phyloP scores from a whole-genome alignment of 208 protist species.

The Trypanosoma theileri region DNA sequence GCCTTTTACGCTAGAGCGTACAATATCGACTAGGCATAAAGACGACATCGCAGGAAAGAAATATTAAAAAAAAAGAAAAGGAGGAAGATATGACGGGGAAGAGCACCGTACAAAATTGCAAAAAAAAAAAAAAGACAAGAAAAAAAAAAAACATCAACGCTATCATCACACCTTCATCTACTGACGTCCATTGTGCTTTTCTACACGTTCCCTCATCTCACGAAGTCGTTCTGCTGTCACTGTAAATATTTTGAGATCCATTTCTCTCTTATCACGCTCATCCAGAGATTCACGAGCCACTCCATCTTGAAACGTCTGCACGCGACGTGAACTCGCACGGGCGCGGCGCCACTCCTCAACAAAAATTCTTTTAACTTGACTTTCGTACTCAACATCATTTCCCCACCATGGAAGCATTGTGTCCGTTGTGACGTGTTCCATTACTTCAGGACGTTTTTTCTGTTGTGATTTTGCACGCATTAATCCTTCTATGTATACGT shows the following conservation, averaged over 20 bases:
- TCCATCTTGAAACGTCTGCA: slow-evolving; percentile 73
- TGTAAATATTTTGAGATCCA: slow-evolving; percentile 88
- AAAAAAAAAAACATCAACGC: slow-evolving; percentile 13
- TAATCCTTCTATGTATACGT: slow-evolving; percentile 61
- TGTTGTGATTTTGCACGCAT: slow-evolving; percentile 56
- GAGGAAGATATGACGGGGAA: not conserved
- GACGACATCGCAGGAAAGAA: not conserved
- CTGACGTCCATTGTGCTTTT: slow-evolving; percentile 52
- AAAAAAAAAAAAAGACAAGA: slow-evolving; percentile 19
- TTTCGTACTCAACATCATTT: slow-evolving; percentile 87
- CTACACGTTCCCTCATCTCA: slow-evolving; percentile 72
- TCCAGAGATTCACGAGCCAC: slow-evolving; percentile 76
- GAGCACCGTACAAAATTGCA: slow-evolving; percentile 5
- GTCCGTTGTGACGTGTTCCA: slow-evolving; percentile 71
- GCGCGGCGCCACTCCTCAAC: slow-evolving; percentile 85
- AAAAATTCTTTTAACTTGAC: slow-evolving; percentile 88
- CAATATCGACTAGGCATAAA: no score
- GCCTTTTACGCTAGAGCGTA: no score
- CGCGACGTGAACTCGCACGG: slow-evolving; percentile 58
- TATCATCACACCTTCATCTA: slow-evolving; percentile 4
- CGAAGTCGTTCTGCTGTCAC: slow-evolving; percentile 75
- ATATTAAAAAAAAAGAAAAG: slow-evolving; percentile 10
- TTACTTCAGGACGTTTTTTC: slow-evolving; percentile 45
- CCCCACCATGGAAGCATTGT: slow-evolving; percentile 91
- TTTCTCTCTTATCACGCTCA: slow-evolving; percentile 61